Evolutionary conservation across 164 flowering plant genomes (phyloP).

Genomic region (Kalanchoe fedtschenkoi): DNA sequence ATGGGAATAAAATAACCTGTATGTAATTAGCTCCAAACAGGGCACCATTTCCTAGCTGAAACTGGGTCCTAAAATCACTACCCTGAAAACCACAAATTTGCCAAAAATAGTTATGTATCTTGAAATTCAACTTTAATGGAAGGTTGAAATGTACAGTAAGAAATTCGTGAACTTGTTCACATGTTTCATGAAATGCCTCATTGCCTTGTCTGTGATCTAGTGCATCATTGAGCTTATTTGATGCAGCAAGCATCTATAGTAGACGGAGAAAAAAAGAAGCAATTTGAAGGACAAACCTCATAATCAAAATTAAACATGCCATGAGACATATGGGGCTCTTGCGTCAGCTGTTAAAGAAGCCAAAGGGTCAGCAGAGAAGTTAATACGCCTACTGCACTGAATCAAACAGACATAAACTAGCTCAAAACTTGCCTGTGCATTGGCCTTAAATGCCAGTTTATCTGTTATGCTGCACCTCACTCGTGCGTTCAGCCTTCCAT

Average conservation of each 20-base stretch:
- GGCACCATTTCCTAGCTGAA: conserved; percentile 81
- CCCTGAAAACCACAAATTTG: conserved; percentile 38
- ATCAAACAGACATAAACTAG: conserved; percentile 1
- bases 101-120: neutral
- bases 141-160: neutral
- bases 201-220: neutral
- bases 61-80: conserved; percentile 62
- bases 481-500: conserved; percentile 78
- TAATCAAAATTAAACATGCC: conserved; percentile 78
- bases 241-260: neutral
- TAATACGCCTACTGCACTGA: neutral
- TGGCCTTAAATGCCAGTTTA: conserved; percentile 58
- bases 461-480: conserved; percentile 68
- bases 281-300: conserved; percentile 39
- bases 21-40: conserved; percentile 80
- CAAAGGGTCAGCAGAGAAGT: neutral
- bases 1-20: conserved; percentile 44
- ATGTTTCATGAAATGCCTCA: neutral
- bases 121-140: neutral
- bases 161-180: neutral
- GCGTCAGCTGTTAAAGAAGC: conserved; percentile 48
- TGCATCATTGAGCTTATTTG: neutral
- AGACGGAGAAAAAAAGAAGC: neutral
- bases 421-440: conserved; percentile 53
- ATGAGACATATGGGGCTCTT: conserved; percentile 90